These are phyloP conservation scores for Tolypocladium endophyticum DNA, from an alignment of 2,329 filamentous ascomycete species.

Conservation along the genomic window DNA sequence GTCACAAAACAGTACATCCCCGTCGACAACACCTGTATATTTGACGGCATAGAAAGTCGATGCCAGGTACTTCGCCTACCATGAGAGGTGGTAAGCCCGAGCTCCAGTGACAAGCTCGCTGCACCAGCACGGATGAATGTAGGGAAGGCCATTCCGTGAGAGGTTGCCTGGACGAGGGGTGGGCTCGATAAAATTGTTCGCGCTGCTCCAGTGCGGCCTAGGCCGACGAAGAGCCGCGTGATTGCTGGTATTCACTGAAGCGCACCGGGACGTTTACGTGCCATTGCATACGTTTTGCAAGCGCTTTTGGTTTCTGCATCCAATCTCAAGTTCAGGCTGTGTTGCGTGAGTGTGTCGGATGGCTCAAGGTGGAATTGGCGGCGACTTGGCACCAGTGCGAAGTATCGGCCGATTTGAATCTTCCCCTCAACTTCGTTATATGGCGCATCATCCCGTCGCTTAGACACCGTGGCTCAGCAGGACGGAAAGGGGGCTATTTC, in stretches of 20 bases:
- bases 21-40: slow-evolving; percentile 60
- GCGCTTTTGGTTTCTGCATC: background rate
- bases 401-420: background rate
- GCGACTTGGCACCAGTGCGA: background rate
- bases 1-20: slow-evolving; percentile 64
- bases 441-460: background rate
- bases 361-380: background rate
- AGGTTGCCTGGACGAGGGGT: background rate
- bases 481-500: background rate
- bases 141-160: background rate
- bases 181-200: background rate
- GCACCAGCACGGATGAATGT: background rate
- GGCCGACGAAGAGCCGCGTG: background rate
- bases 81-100: background rate
- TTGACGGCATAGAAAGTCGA: slow-evolving; percentile 56
- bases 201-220: background rate
- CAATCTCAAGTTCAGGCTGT: background rate
- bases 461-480: background rate
- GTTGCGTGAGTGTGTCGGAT: background rate
- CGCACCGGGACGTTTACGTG: background rate
- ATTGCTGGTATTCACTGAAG: background rate
- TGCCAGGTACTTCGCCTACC: slow-evolving; percentile 47
- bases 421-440: background rate
- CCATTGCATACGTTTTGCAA: background rate
- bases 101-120: background rate